These are phyloP conservation scores for Suillus americanus DNA, from an alignment of 768 basidiomycete genomes.

Conservation along the genomic window DNA sequence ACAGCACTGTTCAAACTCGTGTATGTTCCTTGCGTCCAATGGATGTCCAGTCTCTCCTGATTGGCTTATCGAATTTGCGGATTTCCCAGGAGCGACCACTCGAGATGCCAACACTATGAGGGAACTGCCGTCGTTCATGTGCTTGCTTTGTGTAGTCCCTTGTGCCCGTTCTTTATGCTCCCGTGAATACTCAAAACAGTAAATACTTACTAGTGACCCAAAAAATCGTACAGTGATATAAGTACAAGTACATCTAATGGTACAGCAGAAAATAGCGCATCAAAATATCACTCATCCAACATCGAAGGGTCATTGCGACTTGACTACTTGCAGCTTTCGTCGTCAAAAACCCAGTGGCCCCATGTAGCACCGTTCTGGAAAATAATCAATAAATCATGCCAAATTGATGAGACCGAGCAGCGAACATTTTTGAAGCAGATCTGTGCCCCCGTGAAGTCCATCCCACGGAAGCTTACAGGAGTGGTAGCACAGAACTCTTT, in stretches of 20 bases:
- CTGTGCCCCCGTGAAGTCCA: slow-evolving; percentile 25
- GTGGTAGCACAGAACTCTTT: slow-evolving; percentile 34
- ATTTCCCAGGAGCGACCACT: too few species aligned
- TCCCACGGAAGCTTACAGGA: slow-evolving; percentile 22
- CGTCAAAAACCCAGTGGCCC: slow-evolving; percentile 27
- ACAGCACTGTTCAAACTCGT: too few species aligned
- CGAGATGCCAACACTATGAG: too few species aligned
- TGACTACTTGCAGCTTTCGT: slow-evolving; percentile 12
- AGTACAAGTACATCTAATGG: background rate
- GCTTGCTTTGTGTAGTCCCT: too few species aligned
- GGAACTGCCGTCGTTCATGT: too few species aligned
- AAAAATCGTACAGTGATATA: background rate
- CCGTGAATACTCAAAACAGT: background rate
- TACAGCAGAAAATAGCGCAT: background rate
- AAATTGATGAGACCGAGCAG: background rate
- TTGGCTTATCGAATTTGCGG: too few species aligned
- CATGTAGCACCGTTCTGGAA: slow-evolving; percentile 19
- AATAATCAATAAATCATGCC: background rate
- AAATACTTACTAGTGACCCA: background rate
- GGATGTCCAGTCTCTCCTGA: too few species aligned
- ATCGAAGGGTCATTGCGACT: background rate
- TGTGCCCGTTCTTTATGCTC: background rate
- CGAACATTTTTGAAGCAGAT: slow-evolving; percentile 24
- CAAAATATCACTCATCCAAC: background rate
- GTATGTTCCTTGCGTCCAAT: too few species aligned